Evolutionary conservation across 2,329 filamentous ascomycete genomes (phyloP).

Genomic region (Teratosphaeria viscida): DNA sequence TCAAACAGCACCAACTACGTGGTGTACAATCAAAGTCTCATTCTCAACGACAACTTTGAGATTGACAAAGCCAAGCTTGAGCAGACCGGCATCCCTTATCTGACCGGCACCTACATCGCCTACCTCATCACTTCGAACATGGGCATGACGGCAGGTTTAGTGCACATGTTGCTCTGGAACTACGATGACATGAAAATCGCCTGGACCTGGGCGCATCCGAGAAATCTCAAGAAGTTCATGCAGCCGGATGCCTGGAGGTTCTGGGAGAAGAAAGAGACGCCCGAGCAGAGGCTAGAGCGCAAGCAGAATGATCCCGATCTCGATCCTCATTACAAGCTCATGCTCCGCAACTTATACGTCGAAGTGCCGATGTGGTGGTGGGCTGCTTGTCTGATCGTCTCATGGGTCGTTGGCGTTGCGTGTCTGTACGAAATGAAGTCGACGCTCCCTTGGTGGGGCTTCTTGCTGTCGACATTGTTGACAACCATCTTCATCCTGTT

Average conservation of each 20-base stretch:
- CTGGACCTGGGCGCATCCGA: constrained; percentile 21
- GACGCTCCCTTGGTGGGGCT: constrained; percentile 26
- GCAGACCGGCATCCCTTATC: constrained; percentile 31
- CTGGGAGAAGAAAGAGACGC: constrained; percentile 16
- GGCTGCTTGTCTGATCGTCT: constrained; percentile 12
- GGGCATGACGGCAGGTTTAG: constrained; percentile 37
- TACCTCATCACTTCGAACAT: constrained; percentile 37
- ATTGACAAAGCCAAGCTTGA: constrained; percentile 29
- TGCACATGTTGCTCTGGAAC: constrained; percentile 29
- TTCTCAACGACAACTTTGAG: constrained; percentile 31
- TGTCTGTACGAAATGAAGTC: constrained; percentile 20
- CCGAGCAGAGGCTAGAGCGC: constrained; percentile 12
- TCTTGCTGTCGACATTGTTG: constrained; percentile 17
- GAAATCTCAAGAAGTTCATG: constrained; percentile 14
- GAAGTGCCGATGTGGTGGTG: constrained; percentile 26
- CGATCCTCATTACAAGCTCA: constrained; percentile 26
- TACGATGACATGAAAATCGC: constrained; percentile 28
- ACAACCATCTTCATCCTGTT: constrained; percentile 26
- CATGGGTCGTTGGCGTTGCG: constrained; percentile 16
- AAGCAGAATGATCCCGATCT: constrained; percentile 15
- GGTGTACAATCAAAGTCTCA: constrained; percentile 34
- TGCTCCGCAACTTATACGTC: constrained; percentile 20
- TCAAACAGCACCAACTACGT: constrained; percentile 29
- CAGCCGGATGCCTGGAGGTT: constrained; percentile 15
- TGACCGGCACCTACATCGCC: constrained; percentile 29